A percentile compares a stretch with the other conserved stretches of the same genome.
Evolutionary conservation across 2,329 filamentous ascomycete genomes (phyloP).

Genomic region (Botrytis hyacinthi): DNA sequence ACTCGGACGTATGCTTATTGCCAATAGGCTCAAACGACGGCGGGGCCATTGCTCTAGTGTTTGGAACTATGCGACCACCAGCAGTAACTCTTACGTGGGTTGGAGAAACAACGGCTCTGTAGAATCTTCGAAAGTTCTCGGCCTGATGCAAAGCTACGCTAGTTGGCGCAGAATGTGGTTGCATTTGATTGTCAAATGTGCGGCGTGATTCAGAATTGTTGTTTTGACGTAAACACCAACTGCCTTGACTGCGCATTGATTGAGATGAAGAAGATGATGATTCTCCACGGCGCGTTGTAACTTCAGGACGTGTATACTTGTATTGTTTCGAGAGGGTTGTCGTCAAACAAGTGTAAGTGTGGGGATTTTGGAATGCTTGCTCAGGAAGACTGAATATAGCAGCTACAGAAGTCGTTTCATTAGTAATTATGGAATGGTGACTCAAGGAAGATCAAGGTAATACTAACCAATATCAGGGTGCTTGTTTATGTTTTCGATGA

Average conservation of each 20-base stretch:
- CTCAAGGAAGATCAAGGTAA: neutral
- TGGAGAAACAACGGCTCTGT: conserved; percentile 65
- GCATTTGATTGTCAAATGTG: conserved; percentile 36
- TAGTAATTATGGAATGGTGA: neutral
- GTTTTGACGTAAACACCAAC: conserved; percentile 37
- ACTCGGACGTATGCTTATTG: conserved; percentile 33
- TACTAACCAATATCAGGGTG: conserved; percentile 34
- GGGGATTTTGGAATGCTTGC: conserved; percentile 29
- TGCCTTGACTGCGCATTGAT: conserved; percentile 22
- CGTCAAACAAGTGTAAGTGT: conserved; percentile 27
- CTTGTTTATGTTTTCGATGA: conserved; percentile 33
- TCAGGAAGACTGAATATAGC: conserved; percentile 32
- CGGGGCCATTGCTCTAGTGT: conserved; percentile 47
- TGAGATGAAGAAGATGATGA: conserved; percentile 23
- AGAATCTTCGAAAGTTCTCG: conserved; percentile 67
- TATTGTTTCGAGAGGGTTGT: conserved; percentile 8
- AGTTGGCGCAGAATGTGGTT: conserved; percentile 52
- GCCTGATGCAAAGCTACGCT: conserved; percentile 54
- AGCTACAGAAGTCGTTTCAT: conserved; percentile 22
- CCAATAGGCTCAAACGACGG: conserved; percentile 34
- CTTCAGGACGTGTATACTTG: conserved; percentile 8
- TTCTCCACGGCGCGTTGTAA: conserved; percentile 16
- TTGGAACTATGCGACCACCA: conserved; percentile 65
- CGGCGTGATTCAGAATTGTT: conserved; percentile 33
- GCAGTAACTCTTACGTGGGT: conserved; percentile 66